Percentiles rank a stretch among this genome's conserved stretches.
These are phyloP conservation scores for Colletotrichum tropicale DNA, from an alignment of 2,329 filamentous ascomycete genomes.

Conservation along the genomic window DNA sequence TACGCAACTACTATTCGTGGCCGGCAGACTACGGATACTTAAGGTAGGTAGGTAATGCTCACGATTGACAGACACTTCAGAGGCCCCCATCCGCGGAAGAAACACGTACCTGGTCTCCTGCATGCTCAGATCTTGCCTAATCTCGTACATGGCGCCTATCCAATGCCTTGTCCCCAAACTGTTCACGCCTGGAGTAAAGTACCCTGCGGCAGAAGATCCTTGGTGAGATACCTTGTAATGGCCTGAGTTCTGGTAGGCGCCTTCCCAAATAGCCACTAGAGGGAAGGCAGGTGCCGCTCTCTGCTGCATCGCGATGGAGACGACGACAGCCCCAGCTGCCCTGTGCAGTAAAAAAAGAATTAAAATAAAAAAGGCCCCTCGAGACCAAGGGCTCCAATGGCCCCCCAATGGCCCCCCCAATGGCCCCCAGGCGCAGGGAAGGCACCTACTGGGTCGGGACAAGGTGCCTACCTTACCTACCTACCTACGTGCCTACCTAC, in stretches of 20 bases:
- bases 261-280: background rate
- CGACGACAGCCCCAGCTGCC: background rate
- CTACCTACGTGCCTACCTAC: background rate
- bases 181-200: conserved; percentile 6
- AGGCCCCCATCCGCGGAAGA: background rate
- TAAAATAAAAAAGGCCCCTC: background rate
- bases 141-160: background rate
- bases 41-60: background rate
- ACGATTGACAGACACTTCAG: background rate
- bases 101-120: background rate
- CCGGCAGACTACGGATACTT: background rate
- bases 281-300: background rate
- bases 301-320: background rate
- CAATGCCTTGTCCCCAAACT: background rate
- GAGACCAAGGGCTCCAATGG: background rate
- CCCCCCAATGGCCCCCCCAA: background rate
- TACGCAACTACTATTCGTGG: background rate
- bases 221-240: background rate
- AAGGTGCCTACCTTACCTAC: background rate
- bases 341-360: background rate
- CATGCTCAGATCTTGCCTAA: conserved; percentile 2
- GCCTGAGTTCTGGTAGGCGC: background rate
- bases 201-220: background rate
- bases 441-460: background rate
- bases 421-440: background rate